These are phyloP conservation scores for Colletotrichum sp. DNA, from an alignment of 2,329 filamentous ascomycete species.

Conservation along the genomic window DNA sequence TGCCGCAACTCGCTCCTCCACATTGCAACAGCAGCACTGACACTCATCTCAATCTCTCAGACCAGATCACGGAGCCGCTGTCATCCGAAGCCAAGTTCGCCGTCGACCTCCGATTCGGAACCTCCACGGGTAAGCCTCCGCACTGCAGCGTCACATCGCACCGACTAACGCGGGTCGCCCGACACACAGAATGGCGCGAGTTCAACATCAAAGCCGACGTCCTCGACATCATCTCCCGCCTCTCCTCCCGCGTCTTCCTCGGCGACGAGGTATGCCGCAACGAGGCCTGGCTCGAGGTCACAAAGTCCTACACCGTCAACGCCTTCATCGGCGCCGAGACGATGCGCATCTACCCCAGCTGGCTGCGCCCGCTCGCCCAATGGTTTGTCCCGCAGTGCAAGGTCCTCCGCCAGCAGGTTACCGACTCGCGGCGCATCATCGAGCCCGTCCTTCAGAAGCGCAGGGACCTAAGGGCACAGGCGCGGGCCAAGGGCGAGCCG, in stretches of 20 bases:
- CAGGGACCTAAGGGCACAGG: constrained; percentile 26
- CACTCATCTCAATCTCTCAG: not conserved
- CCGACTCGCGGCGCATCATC: constrained; percentile 39
- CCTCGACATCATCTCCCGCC: constrained; percentile 45
- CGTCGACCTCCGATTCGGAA: not conserved
- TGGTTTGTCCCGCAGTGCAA: constrained; percentile 1
- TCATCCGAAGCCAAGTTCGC: constrained; percentile 5
- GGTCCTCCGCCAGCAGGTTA: constrained; percentile 37
- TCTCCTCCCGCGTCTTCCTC: constrained; percentile 55
- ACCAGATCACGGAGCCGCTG: constrained; percentile 15
- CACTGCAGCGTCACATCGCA: not conserved
- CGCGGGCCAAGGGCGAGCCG: not conserved
- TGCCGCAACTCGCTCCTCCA: not conserved
- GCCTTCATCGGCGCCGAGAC: not conserved
- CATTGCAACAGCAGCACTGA: not conserved
- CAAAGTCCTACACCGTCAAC: constrained; percentile 31
- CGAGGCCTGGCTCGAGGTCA: constrained; percentile 49
- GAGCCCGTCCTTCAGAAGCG: constrained; percentile 33
- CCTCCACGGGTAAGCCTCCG: not conserved
- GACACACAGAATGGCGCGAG: constrained; percentile 12
- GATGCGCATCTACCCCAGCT: not conserved
- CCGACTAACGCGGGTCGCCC: not conserved
- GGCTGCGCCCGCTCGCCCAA: not conserved
- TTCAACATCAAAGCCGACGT: not conserved
- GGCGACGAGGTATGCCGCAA: constrained; percentile 49